These are phyloP conservation scores for Inga leiocalycina DNA, from an alignment of 306 rosid species.

Conservation along the genomic window DNA sequence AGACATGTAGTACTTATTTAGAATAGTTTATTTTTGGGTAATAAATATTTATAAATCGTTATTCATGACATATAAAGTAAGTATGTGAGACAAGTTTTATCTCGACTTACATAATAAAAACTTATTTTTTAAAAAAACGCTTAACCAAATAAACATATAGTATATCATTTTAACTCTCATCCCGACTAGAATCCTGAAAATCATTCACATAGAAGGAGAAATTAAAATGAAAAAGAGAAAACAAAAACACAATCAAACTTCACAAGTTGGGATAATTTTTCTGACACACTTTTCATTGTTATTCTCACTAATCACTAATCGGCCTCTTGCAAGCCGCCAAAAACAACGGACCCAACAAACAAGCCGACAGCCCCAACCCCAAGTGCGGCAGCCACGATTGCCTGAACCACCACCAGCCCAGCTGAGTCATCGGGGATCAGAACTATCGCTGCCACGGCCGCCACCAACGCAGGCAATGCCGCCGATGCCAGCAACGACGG, in stretches of 20 bases:
- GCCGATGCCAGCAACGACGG: constrained; percentile 80
- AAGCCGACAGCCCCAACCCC: constrained; percentile 70
- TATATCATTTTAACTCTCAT: no score
- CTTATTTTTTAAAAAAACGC: no score
- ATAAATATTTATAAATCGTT: no score
- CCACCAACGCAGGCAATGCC: constrained; percentile 65
- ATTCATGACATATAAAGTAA: no score
- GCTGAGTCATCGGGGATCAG: constrained; percentile 86
- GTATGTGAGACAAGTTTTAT: no score
- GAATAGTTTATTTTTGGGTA: no score
- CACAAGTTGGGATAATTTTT: not conserved
- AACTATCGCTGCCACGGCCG: constrained; percentile 61
- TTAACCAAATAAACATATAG: no score
- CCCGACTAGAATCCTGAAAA: no score
- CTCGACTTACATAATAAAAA: no score
- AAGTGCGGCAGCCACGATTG: constrained; percentile 61
- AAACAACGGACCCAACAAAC: constrained; percentile 73
- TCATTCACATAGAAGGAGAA: not conserved
- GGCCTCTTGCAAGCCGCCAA: constrained; percentile 87
- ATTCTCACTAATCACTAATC: constrained; percentile 35
- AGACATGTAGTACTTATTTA: no score
- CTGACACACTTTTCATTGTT: not conserved
- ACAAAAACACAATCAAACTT: not conserved
- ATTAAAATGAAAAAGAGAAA: not conserved
- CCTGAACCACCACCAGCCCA: constrained; percentile 62